A percentile compares a stretch with the other conserved stretches of the same genome.
phyloP scores from a whole-genome alignment of 2,329 filamentous ascomycete species.

The Fusarium staphyleae region DNA sequence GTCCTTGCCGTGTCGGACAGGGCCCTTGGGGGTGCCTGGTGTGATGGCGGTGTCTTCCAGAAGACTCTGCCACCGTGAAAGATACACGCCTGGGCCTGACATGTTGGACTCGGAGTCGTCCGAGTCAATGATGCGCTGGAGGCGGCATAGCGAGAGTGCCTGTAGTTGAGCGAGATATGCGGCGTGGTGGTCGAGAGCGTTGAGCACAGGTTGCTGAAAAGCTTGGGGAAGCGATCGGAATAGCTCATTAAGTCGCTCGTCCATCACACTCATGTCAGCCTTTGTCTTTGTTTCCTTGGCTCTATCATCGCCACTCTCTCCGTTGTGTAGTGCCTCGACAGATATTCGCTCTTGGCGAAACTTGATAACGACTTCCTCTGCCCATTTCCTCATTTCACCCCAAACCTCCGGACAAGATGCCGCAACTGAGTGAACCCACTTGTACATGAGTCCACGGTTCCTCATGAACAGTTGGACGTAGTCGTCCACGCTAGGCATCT shows the following conservation, averaged over 20 bases:
- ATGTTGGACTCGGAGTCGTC: constrained; percentile 44
- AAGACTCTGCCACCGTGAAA: constrained; percentile 74
- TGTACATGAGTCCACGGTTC: constrained; percentile 69
- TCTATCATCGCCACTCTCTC: neutral
- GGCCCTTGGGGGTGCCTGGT: constrained; percentile 60
- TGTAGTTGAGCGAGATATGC: constrained; percentile 65
- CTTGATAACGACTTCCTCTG: constrained; percentile 61
- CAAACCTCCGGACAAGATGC: constrained; percentile 72
- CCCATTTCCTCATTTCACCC: constrained; percentile 67
- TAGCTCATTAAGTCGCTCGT: constrained; percentile 49
- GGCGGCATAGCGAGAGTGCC: constrained; percentile 59
- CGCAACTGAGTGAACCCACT: constrained; percentile 74
- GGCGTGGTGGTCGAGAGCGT: constrained; percentile 65
- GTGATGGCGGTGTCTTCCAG: constrained; percentile 75
- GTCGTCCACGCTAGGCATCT: constrained; percentile 71
- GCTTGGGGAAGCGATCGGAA: constrained; percentile 56
- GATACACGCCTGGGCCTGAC: constrained; percentile 74
- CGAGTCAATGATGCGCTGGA: constrained; percentile 63
- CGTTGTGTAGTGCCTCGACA: neutral
- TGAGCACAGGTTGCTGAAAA: constrained; percentile 55
- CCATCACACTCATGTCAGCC: constrained; percentile 46
- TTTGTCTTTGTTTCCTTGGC: neutral
- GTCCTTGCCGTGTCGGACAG: constrained; percentile 61
- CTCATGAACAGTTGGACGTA: constrained; percentile 72
- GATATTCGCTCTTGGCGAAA: constrained; percentile 54